phyloP scores from a whole-genome alignment of 495 filamentous ascomycete species.

The Aspergillus olivimuriae region DNA sequence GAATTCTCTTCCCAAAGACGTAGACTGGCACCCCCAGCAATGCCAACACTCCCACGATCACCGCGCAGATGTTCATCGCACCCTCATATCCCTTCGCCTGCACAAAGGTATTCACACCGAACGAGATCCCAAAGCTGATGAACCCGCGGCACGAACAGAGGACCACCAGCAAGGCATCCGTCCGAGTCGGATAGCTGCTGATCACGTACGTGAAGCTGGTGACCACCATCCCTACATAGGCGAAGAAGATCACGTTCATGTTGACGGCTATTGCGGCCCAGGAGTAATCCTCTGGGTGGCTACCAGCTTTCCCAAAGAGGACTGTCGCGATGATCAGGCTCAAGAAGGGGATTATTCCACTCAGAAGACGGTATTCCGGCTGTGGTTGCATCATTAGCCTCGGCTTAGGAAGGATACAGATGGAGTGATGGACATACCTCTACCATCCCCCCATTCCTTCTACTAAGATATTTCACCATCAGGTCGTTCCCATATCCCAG shows the following conservation, averaged over 20 bases:
- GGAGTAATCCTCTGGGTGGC: not conserved
- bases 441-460: not conserved
- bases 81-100: not conserved
- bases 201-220: not conserved
- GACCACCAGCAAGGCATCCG: not conserved
- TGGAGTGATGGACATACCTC: not conserved
- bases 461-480: not conserved
- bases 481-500: constrained; percentile 16
- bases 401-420: too few relatives aligned
- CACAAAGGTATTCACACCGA: not conserved
- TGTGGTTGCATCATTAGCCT: too few relatives aligned
- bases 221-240: constrained; percentile 1
- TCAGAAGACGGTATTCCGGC: constrained; percentile 1
- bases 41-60: not conserved
- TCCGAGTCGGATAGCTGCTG: not conserved
- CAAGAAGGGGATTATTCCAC: not conserved
- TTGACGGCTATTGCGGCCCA: not conserved
- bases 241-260: constrained; percentile 1
- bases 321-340: not conserved
- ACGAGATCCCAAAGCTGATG: constrained; percentile 6
- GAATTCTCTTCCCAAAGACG: not conserved
- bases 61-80: constrained; percentile 2
- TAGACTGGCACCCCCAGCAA: not conserved
- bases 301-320: not conserved
- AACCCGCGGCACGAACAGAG: constrained; percentile 1